Evolutionary conservation across 2,329 filamentous ascomycete species (phyloP).

Genomic region (Pseudogymnoascus sp.): DNA sequence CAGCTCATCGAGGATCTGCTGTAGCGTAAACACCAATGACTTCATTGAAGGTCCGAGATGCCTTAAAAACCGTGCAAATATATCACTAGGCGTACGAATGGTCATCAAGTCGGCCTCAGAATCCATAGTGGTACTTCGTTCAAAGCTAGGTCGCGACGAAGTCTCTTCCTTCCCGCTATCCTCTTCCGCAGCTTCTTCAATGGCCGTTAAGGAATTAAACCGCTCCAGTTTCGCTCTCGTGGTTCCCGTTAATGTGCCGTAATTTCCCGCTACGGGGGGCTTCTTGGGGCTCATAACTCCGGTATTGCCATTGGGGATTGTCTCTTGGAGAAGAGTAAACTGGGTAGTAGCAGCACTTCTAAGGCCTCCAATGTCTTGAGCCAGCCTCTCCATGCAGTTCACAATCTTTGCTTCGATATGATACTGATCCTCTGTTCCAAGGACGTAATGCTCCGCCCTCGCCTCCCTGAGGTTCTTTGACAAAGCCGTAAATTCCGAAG

Average conservation of each 20-base stretch:
- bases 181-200: conserved; percentile 55
- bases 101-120: not conserved
- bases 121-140: conserved; percentile 1
- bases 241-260: conserved; percentile 14
- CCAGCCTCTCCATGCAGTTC: conserved; percentile 74
- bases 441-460: conserved; percentile 78
- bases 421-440: conserved; percentile 74
- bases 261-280: not conserved
- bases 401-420: conserved; percentile 70
- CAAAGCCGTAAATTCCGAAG: conserved; percentile 59
- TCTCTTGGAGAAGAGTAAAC: conserved; percentile 71
- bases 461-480: conserved; percentile 74
- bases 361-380: conserved; percentile 83
- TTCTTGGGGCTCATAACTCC: not conserved
- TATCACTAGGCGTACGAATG: conserved; percentile 59
- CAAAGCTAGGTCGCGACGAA: conserved; percentile 12
- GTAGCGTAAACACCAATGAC: conserved; percentile 84
- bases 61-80: conserved; percentile 84
- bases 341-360: conserved; percentile 85
- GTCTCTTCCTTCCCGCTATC: conserved; percentile 39
- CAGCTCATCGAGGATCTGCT: conserved; percentile 78
- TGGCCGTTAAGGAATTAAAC: conserved; percentile 45
- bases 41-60: conserved; percentile 92
- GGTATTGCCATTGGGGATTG: conserved; percentile 18
- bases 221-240: conserved; percentile 38